Conservation (phyloP, 495 filamentous ascomycete genomes). For the Hypoxylon fuscum region DNA sequence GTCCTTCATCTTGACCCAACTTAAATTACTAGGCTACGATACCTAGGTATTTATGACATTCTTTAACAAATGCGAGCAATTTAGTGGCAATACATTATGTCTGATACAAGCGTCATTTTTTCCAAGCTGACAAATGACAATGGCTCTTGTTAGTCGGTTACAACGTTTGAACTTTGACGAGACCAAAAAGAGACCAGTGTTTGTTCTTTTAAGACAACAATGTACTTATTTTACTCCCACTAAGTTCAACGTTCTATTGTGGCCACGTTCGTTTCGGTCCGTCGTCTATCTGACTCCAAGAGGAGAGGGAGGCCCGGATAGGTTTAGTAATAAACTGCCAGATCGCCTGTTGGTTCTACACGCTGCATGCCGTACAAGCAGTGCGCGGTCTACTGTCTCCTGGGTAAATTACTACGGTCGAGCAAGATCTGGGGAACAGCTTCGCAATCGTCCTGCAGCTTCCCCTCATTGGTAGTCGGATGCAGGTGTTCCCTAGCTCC, state of each 20-base stretch:
- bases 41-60: not conserved
- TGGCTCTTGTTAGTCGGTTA: constrained; percentile 1
- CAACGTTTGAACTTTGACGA: constrained; percentile 17
- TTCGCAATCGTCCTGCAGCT: constrained; percentile 31
- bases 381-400: constrained; percentile 10
- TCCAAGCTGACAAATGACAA: constrained; percentile 21
- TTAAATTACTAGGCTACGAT: not conserved
- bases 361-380: not conserved
- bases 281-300: not conserved
- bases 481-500: constrained; percentile 38
- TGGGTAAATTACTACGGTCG: constrained; percentile 32
- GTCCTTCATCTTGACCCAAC: not conserved
- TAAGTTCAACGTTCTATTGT: too few relatives aligned
- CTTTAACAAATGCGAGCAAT: not conserved
- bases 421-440: constrained; percentile 18
- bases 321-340: not conserved
- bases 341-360: not conserved
- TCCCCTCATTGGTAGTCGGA: constrained; percentile 39
- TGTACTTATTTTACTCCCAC: too few relatives aligned
- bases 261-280: not conserved
- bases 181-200: not conserved
- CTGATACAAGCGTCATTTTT: constrained; percentile 17
- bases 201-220: not conserved
- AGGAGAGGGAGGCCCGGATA: not conserved
- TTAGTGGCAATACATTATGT: constrained; percentile 3